Base-by-base conservation (phyloP, 306 rosid species). In the Erythrophleum fordii region DNA sequence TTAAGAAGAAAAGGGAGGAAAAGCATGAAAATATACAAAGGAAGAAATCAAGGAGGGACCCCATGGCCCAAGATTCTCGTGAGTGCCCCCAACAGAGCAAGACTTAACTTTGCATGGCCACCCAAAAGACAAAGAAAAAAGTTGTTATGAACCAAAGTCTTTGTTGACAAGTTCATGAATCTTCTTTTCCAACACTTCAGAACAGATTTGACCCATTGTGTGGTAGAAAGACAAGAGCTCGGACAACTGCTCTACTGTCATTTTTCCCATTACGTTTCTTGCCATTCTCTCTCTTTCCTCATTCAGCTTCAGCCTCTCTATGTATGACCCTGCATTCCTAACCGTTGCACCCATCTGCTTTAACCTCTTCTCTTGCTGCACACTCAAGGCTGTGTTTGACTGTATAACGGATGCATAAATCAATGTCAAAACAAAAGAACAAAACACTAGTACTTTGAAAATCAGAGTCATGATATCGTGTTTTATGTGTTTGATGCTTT, bases 281-380 rank as follows among this genome's bases (percentile, higher is more conserved):
- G 97, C 94, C 80, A 85, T 11, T 45, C 68, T 88, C 22, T 90
- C 95, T 78, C 91, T 91, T 71, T 86, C 88, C 81, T 90, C 97
- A 34, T 90, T 90, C 75, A 89, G 42, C 82, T 89, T 89, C 87
- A 93, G 8, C 77, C 79, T 89, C 84, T 83, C 89, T 64, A 83
- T 81, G 82, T 92, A 95, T 12, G 94, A 91, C 2, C 94, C 90
- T 42, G 85, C 91, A 85, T 92, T 93, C 80, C 97, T 95, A 28
- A 95, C 97, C 42, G 98, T 95, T 86, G 98, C 98, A 4, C 98
- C 98, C 97, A 95, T 91, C 82, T 92, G 97, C 91, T 93, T 95
- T 44, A 95, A 29, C 82, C 97, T 90, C 0, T 88, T 91, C 78
- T 93, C 94, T 84, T 94, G 97, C n/a, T 91, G 97, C 70, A 83